A percentile compares a stretch with the other conserved stretches of the same genome.
Conservation (phyloP, 2,329 filamentous ascomycete species). For the Eutypa lata region DNA sequence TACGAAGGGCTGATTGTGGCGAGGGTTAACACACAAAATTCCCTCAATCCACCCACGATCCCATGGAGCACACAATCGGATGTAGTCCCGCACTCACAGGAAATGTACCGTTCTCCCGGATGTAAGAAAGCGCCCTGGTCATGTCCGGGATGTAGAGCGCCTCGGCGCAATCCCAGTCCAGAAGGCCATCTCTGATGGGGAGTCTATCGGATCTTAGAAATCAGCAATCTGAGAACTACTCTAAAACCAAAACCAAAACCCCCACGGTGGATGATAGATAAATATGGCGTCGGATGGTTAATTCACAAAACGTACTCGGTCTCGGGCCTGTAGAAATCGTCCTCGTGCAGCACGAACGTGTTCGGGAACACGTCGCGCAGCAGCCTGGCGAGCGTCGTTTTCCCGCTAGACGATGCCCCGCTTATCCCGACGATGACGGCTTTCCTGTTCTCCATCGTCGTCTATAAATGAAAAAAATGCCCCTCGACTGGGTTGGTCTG, state of each 20-base stretch:
- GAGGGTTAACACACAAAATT: no score
- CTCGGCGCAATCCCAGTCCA: constrained; percentile 90
- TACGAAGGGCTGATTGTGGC: constrained; percentile 39
- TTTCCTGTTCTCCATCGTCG: constrained; percentile 29
- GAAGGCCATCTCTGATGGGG: constrained; percentile 56
- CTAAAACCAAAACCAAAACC: no score
- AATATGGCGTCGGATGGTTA: neutral
- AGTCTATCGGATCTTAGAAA: constrained; percentile 37
- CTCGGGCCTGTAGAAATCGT: constrained; percentile 92
- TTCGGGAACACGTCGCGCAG: constrained; percentile 77
- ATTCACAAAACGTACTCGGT: constrained; percentile 49
- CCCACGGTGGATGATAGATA: no score
- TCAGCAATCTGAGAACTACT: neutral
- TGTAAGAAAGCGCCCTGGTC: constrained; percentile 63
- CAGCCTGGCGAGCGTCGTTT: constrained; percentile 86
- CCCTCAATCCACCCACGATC: no score
- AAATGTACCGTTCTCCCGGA: constrained; percentile 64
- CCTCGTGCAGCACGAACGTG: constrained; percentile 84
- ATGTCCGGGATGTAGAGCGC: constrained; percentile 72
- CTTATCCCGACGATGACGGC: constrained; percentile 76
- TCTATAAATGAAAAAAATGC: neutral
- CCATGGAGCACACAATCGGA: no score
- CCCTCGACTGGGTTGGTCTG: no score
- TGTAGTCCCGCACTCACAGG: constrained; percentile 57
- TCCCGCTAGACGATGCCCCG: constrained; percentile 88